Base-by-base conservation (phyloP, 345 rosid genomes). In the Aethionema arabicum region DNA sequence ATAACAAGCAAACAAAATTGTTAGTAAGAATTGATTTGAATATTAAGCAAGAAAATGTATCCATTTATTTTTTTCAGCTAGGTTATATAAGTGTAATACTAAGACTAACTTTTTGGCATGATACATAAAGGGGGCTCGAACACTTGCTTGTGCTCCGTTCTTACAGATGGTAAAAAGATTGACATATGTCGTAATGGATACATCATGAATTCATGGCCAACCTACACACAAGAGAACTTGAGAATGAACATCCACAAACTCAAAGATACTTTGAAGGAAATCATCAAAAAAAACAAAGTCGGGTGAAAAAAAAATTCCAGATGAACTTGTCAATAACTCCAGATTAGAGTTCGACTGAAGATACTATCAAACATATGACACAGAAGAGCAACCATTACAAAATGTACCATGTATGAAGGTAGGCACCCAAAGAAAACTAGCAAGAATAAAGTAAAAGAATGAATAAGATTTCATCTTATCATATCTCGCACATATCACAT, bases 301-400 rank as follows among this genome's bases (percentile, higher is more conserved):
- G 78, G 66, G 66, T 61, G 36, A 82, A 61, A 52, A 91, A 85
- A 72, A 85, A 77, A 61, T 62, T 67, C 96, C 98, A 91, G 87
- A 79, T 3, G 90, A 46, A 72, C 62, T 56, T 32, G 82, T 63
- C 69, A 91, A 63, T 72, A 78, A 80, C 72, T 86, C 86, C 9
- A 80, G 38, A 69, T 54, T 65, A 44, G 65, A 63, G 70, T 89
- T 86, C 43, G 83, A 74, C 52, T 55, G 78, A 33, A 52, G 58
- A 57, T 44, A 61, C 98, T 91, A 83, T 59, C 29, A 45, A 39
- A 38, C 11, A 27, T 27, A 45, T 59, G 4, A 59, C 33, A 61
- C 2, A 40, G 9, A 43, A 6, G 32, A 41, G 32, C 5, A 42
- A 57, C 53, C 21, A 21, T 33, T n/a, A n/a, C 4, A 46, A 14